Percentiles rank a stretch among this genome's conserved stretches.
phyloP scores from a whole-genome alignment of 352 stramenopile genomes.

The Plasmopara muralis region DNA sequence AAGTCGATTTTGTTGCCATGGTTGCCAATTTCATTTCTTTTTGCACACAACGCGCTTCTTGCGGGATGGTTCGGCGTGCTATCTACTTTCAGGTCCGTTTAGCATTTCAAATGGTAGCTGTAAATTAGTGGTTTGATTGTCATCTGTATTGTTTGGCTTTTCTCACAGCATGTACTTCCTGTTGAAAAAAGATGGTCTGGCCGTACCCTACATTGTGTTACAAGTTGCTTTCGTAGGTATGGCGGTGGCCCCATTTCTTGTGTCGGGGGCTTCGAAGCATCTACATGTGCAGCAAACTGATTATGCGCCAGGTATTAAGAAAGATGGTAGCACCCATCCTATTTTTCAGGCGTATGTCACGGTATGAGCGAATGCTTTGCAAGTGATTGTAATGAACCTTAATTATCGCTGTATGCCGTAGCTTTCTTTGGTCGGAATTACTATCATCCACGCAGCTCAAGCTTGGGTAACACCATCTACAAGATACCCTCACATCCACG shows the following conservation, averaged over 20 bases:
- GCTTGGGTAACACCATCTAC: conserved; percentile 34
- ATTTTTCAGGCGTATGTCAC: conserved; percentile 37
- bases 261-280: conserved; percentile 17
- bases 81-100: conserved; percentile 71
- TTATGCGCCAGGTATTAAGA: conserved; percentile 33
- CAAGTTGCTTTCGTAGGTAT: conserved; percentile 43
- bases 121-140: not conserved
- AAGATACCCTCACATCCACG: conserved; percentile 76
- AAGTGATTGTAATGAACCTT: not conserved
- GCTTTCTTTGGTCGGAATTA: conserved; percentile 48
- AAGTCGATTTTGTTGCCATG: conserved; percentile 94
- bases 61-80: conserved; percentile 73
- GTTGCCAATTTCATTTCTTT: conserved; percentile 87
- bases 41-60: conserved; percentile 46
- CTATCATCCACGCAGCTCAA: conserved; percentile 53
- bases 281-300: conserved; percentile 17
- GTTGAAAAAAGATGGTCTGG: conserved; percentile 71
- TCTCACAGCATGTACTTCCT: conserved; percentile 76
- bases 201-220: conserved; percentile 65
- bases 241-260: conserved; percentile 41
- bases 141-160: not conserved
- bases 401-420: conserved; percentile 19
- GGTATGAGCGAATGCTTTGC: conserved; percentile 23
- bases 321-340: conserved; percentile 27
- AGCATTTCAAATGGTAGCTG: not conserved